These are phyloP conservation scores for Zymoseptoria crescenta DNA, from an alignment of 2,329 filamentous ascomycete genomes.

Conservation along the genomic window DNA sequence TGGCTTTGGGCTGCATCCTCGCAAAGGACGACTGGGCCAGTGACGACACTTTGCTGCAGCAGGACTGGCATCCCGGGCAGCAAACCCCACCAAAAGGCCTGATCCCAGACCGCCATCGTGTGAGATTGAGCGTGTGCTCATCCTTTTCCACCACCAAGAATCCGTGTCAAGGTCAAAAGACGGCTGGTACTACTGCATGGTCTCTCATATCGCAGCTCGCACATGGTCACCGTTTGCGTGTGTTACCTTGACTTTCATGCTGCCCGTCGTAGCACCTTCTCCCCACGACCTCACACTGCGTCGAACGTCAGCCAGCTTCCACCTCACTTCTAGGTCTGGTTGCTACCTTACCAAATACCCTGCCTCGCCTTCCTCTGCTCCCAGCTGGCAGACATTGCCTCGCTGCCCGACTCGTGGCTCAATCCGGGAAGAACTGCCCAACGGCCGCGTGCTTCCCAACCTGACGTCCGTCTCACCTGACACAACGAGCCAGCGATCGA, in stretches of 20 bases:
- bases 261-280: not conserved
- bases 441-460: not conserved
- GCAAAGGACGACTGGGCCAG: not conserved
- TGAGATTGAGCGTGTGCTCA: not conserved
- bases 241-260: not conserved
- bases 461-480: not conserved
- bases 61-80: not conserved
- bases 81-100: not conserved
- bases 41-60: not conserved
- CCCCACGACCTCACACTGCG: not conserved
- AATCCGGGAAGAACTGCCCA: not conserved
- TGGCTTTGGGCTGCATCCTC: not conserved
- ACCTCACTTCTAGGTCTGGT: not conserved
- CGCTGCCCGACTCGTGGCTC: not conserved
- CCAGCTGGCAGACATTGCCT: not conserved
- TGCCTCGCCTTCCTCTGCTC: not conserved
- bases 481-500: not conserved
- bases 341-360: not conserved
- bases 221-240: no score
- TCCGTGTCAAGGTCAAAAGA: no score
- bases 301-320: not conserved
- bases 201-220: not conserved
- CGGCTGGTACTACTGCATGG: not conserved
- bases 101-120: not conserved
- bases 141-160: not conserved